Evolutionary conservation across 2,329 filamentous ascomycete species (phyloP).

Genomic region (Fusarium compactum): DNA sequence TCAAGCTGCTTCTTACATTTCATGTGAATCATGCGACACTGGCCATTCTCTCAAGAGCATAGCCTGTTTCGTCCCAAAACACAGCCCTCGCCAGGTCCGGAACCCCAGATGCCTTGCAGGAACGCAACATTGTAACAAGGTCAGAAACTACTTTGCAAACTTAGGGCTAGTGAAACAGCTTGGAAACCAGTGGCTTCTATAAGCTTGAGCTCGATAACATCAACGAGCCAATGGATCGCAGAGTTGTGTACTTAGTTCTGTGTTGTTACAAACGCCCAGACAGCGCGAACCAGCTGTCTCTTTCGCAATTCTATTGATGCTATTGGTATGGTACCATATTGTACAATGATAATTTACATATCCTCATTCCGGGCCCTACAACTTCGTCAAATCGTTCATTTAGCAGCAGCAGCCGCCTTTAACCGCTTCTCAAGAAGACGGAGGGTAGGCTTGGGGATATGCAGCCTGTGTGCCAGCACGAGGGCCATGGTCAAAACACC

Average conservation of each 20-base stretch:
- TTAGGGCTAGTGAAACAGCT: not conserved
- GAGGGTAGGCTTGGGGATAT: constrained; percentile 75
- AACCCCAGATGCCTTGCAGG: not conserved
- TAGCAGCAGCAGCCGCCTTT: constrained; percentile 47
- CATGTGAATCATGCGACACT: not conserved
- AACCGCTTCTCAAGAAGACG: constrained; percentile 68
- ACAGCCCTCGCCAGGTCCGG: not conserved
- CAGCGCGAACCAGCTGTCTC: constrained; percentile 20
- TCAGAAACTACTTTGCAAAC: not conserved
- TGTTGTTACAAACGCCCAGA: not conserved
- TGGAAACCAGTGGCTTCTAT: not conserved
- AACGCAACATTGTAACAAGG: not conserved
- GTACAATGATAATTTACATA: constrained; percentile 45
- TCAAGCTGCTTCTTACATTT: not conserved
- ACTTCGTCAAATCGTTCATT: constrained; percentile 32
- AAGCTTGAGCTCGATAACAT: not conserved
- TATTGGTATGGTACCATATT: constrained; percentile 41
- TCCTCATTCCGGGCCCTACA: constrained; percentile 23
- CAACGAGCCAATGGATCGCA: not conserved
- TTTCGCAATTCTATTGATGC: constrained; percentile 31
- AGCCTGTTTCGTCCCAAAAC: not conserved
- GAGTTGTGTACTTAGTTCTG: not conserved
- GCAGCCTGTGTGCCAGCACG: constrained; percentile 81
- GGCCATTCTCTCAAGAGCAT: not conserved
- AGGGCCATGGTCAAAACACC: constrained; percentile 86